Conservation (phyloP, 805 yeast species). For the Suhomyces emberorum region DNA sequence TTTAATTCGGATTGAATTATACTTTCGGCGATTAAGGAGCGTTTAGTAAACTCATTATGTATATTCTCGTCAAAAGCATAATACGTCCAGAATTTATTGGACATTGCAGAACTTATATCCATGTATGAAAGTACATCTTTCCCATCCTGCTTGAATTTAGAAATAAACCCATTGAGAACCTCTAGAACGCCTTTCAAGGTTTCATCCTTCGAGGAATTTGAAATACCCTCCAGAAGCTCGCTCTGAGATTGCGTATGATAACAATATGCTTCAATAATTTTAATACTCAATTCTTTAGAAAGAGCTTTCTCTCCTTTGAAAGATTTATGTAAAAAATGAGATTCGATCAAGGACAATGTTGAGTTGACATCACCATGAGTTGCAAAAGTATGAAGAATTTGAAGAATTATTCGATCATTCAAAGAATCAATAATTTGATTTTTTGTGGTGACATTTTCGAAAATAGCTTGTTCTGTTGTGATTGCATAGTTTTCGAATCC, state of each 20-base stretch:
- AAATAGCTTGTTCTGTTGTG: slow-evolving; percentile 23
- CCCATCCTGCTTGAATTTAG: slow-evolving; percentile 12
- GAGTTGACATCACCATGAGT: slow-evolving; percentile 36
- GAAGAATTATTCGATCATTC: slow-evolving; percentile 20
- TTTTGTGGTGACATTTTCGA: slow-evolving; percentile 9
- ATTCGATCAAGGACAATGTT: slow-evolving; percentile 33
- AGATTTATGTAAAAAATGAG: slow-evolving; percentile 32
- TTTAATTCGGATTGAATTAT: slow-evolving; percentile 13
- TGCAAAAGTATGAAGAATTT: slow-evolving; percentile 30
- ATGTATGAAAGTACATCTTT: slow-evolving; percentile 15
- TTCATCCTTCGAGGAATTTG: slow-evolving; percentile 16
- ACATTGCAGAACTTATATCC: slow-evolving; percentile 31
- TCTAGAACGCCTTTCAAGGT: slow-evolving; percentile 30
- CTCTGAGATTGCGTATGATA: slow-evolving; percentile 12
- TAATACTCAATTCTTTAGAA: slow-evolving; percentile 29
- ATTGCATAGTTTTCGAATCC: slow-evolving; percentile 19
- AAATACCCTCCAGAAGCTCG: slow-evolving; percentile 8
- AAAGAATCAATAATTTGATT: slow-evolving; percentile 16
- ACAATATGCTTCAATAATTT: slow-evolving; percentile 36
- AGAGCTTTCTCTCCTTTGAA: slow-evolving; percentile 32
- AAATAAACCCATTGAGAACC: slow-evolving; percentile 26
- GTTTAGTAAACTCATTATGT: slow-evolving; percentile 9
- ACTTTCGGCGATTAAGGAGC: slow-evolving; percentile 9
- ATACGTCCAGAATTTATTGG: slow-evolving; percentile 25
- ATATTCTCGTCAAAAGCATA: slow-evolving; percentile 24